Base-by-base conservation (phyloP, 805 yeast genomes). In the Saccharomycopsis amapae region DNA sequence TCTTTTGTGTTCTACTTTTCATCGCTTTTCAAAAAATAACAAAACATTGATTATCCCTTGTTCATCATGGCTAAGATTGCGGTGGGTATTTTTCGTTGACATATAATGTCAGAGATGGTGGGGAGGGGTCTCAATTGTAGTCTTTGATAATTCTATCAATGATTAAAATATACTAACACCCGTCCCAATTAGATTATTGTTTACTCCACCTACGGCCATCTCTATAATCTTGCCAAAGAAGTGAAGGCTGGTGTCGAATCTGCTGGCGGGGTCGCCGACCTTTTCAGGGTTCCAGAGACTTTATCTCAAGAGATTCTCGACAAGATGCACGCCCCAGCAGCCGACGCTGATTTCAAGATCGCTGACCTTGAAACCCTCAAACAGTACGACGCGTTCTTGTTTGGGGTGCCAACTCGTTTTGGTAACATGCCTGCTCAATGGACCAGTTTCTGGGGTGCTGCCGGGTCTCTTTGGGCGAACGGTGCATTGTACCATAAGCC, bases 381-480 rank as follows among this genome's bases (percentile, higher is more conserved):
- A 3, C 66, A 71, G 53, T 83, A 80, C 69, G 95, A 88, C 60
- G 95, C 89, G 39, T 77, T 82, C 68, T 54, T 88, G 54, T 84
- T 87, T 56, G 96, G 96, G 60, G 63, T 84, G 56, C 94, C 95
- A 58, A 83, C 95, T 46, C 78, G 95, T 66, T 87, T 67, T 61
- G 96, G 96, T 65, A 76, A 72, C 62, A 65, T 72, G 65, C 90
- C 95, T 45, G 82, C 86, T 41, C 94, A 86, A 64, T 74, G 81
- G 73, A 75, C 73, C 63, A 68, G 83, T 17, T 85, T 82, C 71
- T 76, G 84, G 76, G 95, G 83, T 58, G 63, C 78, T 46, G 80
- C 89, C 37, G 93, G 93, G 60, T 79, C 79, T 28, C 68, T 82
- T 56, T 86, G 95, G 95, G 86, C 82, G 40, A 43, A 60, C 17